phyloP scores from a whole-genome alignment of 129 eudicot species.

The Glebionis coronaria region DNA sequence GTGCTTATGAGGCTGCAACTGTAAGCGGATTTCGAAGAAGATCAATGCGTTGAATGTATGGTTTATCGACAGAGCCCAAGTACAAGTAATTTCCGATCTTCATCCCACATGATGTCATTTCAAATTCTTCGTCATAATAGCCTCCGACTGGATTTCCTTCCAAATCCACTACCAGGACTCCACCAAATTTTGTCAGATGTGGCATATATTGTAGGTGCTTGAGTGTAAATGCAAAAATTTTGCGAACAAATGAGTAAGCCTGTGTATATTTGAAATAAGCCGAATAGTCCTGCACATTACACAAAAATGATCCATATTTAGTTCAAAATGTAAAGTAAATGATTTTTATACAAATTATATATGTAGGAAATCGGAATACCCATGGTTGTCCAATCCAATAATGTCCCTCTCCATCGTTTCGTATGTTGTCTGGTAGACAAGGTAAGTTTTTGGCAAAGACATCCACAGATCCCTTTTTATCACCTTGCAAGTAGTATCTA shows the following conservation, averaged over 20 bases:
- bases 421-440: conserved; percentile 73
- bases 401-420: conserved; percentile 69
- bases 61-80: conserved; percentile 39
- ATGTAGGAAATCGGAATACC: conserved; percentile 28
- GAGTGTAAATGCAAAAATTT: conserved; percentile 15
- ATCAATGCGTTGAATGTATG: conserved; percentile 57
- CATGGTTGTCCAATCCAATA: conserved; percentile 60
- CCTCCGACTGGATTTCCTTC: conserved; percentile 26
- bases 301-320: background rate
- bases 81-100: conserved; percentile 62
- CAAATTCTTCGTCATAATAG: conserved; percentile 19
- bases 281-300: conserved; percentile 14
- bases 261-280: background rate
- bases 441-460: conserved; percentile 52
- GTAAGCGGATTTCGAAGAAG: conserved; percentile 34
- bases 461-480: conserved; percentile 50
- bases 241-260: conserved; percentile 17
- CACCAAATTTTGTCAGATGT: conserved; percentile 21
- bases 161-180: conserved; percentile 23
- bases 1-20: background rate
- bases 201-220: conserved; percentile 19
- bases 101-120: conserved; percentile 33
- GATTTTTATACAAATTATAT: background rate
- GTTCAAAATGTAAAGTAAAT: background rate
- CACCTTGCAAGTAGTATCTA: conserved; percentile 55